Base-by-base conservation (phyloP, 2,329 filamentous ascomycete genomes). In the Nemania sp. region DNA sequence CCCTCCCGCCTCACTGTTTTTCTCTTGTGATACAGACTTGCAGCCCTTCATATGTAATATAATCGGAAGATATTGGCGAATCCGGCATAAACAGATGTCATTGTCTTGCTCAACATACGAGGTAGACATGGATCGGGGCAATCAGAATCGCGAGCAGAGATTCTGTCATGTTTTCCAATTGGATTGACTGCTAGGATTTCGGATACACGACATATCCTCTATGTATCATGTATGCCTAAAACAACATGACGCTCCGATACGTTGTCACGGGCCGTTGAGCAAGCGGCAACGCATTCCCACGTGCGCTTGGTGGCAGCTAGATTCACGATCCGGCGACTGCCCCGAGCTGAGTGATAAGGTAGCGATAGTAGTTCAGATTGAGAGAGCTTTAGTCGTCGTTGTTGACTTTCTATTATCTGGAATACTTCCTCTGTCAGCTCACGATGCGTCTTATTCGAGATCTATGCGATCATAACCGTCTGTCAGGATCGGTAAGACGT, bases 401-500 rank as follows among this genome's bases (percentile, higher is more conserved):
- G 20, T 12, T 11, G 25, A 20, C 18, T 25, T 21, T 32, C 25
- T 46, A 5, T 42, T 50, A 5, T 42, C 46, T 46, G 15, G 7
- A 51, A 20, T 29, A 20, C 13, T 35, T 25, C 17, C 53, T 25
- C 17, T 50, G 11, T 57, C 29, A 20, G 39, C 32, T 55, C 43
- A 35, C 5, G 12, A 37, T 56, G 43, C 32, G 15, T 29, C 25
- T 29, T 6, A 43, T 29, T 18, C 17, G 42, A 51, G 55, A 64
- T 62, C 43, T 42, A 17, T 17, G 20, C 18, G 13, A 29, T 50
- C 47, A 51, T 43, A 35, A 17, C 34, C 39, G 25, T 10, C 53
- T 49, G 35, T 34, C n/a, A 39, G 32, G 49, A 64, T 64, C 55
- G 48, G 55, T 59, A 48, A 59, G 53, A 64, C 55, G 52, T 51